A percentile compares a stretch with the other conserved stretches of the same genome.
phyloP scores from a whole-genome alignment of 2,329 filamentous ascomycete genomes.

The Aspergillus tanneri region DNA sequence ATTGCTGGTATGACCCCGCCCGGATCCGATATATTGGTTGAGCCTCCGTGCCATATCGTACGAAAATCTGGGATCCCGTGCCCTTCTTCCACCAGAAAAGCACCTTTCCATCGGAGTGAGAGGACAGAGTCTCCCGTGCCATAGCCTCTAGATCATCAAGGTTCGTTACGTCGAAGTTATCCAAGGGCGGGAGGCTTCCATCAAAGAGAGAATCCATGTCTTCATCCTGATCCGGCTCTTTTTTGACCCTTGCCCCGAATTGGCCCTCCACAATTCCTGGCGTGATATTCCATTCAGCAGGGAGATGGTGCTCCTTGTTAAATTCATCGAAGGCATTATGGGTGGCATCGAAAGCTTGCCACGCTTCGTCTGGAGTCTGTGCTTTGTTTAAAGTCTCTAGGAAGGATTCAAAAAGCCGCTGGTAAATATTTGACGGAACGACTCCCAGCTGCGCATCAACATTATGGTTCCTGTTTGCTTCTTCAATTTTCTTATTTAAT shows the following conservation, averaged over 20 bases:
- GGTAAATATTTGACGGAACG: not conserved
- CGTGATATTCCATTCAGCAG: not conserved
- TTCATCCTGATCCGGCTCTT: not conserved
- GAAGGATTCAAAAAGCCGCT: not conserved
- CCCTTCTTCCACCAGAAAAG: conserved; percentile 7
- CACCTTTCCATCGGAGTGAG: conserved; percentile 1
- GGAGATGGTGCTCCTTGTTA: not conserved
- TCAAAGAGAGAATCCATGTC: conserved; percentile 1
- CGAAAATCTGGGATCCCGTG: conserved; percentile 5
- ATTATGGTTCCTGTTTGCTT: not conserved
- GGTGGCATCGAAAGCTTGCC: not conserved
- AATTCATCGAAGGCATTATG: not conserved
- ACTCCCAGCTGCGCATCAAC: not conserved
- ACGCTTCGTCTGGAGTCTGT: not conserved
- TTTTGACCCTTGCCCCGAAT: not conserved
- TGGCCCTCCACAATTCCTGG: not conserved
- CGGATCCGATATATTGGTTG: conserved; percentile 6
- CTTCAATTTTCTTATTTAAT: not conserved
- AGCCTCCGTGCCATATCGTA: conserved; percentile 3
- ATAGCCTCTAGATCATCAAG: not conserved
- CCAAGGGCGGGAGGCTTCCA: not conserved
- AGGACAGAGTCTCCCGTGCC: not conserved
- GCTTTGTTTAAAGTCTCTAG: not conserved
- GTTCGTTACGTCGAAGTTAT: not conserved
- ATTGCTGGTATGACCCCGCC: conserved; percentile 3